Base-by-base conservation (phyloP, 2,329 filamentous ascomycete species). In the Grosmannia huntii region DNA sequence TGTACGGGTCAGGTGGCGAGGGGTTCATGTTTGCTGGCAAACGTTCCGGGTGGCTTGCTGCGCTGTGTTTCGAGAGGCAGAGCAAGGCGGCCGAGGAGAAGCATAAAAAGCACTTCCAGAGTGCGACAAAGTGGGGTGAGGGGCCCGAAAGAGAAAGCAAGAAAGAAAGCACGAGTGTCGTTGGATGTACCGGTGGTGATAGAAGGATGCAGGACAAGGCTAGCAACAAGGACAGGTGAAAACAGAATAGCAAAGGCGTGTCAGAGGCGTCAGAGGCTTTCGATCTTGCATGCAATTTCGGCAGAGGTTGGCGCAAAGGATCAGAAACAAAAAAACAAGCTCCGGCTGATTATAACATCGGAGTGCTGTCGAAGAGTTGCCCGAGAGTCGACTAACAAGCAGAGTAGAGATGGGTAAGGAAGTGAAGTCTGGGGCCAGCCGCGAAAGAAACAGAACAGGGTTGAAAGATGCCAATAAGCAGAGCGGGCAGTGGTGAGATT, bases 1-100 rank as follows among this genome's bases (percentile, higher is more conserved):
- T 81, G 76, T 95, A 96, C 54, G 90, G 92, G 74, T 97, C 89
- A 62, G 83, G 78, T 36, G 81, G 73, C 44, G 77, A 67, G 64
- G 80, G 75, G 68, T 69, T 75, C 75, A 80, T 79, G 65, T 52
- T 74, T 68, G 41, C 9, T 3, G 31, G 10, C 46, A 9, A 21
- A 21, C 25, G 52, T 23, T 14, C 5, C 28, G 27, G 9, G 4
- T 3, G 46, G 12, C 23, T 23, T 27, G 46, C 23, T 16, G 46
- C 2, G 46, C 23, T 49, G 23, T 27, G 25, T 25, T 49, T 27
- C 23, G 21, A 21, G 12, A 25, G 23, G 21, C 6, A 21, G 4
- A 48, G 33, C 19, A 36, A 25, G 33, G 11, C 25, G 23, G 23
- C 23, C 23, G 23, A 48, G 21, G 25, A 28, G 16, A 57, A 52